Base-by-base conservation (phyloP, 1,139 yeast species). In the Tardiomyces blankii region DNA sequence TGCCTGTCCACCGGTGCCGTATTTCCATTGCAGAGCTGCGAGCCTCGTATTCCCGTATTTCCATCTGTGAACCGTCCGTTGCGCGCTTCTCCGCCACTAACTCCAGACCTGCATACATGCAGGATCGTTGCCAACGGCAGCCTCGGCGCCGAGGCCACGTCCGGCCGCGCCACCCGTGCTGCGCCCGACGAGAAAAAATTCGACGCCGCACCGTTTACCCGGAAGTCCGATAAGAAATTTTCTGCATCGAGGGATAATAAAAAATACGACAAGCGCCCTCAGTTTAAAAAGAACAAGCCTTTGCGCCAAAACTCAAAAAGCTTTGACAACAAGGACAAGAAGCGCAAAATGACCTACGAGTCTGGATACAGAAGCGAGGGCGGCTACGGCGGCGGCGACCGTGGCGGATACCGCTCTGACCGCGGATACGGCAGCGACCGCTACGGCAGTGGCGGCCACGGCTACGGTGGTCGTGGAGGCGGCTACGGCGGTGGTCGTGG, bases 371-470 rank as follows among this genome's bases (percentile, higher is more conserved):
- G 56, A 47, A 55, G 61, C 46, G 60, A 62, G 48, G 58, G 63
- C 49, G 51, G 52, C 49, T 51, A 55, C 46, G 51, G 51, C 44
- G 41, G 50, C 46, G 54, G 60, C 41, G 47, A 54, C 46, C 43
- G 52, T 42, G 56, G 54, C 50, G 66, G 69, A 44, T 67, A 70
- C 48, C 49, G 60, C 48, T 65, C 67, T 44, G 66, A 67, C 43
- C 60, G 70, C 49, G 65, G 54, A 46, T 58, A 60, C 44, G 58
- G 56, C 48, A 55, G 61, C 46, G 60, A 63, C 45, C 61, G 66
- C 46, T 41, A 46, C 30, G 44, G 51, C 40, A 44, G 50, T 28
- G 38, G 44, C 44, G 41, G 53, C 43, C 51, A 46, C 48, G 48
- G 56, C 42, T 55, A 62, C 48, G 58, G 63, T 49, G 51, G 52